These are phyloP conservation scores for Trametes elegans DNA, from an alignment of 768 basidiomycete genomes.

Conservation along the genomic window DNA sequence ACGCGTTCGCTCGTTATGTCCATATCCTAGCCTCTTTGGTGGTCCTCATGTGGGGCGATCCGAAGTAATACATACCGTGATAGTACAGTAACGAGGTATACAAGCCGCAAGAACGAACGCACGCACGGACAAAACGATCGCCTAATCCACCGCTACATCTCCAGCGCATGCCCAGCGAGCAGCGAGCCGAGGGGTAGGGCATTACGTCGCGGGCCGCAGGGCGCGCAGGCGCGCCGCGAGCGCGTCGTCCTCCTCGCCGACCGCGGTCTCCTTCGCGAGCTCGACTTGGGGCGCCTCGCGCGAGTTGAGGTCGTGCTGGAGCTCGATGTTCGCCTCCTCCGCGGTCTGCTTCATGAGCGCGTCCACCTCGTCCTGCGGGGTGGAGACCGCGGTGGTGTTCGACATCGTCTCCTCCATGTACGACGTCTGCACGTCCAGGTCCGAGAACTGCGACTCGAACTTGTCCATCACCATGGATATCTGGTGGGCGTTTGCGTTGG, in stretches of 20 bases:
- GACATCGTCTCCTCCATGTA: conserved; percentile 99
- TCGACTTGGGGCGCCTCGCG: conserved; percentile 44
- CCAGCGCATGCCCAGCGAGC: background rate
- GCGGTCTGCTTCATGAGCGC: conserved; percentile 88
- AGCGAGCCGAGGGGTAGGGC: background rate
- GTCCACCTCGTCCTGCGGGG: conserved; percentile 97
- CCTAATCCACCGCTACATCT: background rate
- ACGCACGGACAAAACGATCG: background rate
- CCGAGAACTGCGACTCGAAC: conserved; percentile 94
- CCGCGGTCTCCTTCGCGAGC: conserved; percentile 54
- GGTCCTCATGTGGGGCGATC: background rate
- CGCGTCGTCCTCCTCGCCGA: conserved; percentile 73
- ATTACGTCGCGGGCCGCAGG: conserved; percentile 69
- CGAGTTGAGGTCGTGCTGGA: conserved; percentile 83
- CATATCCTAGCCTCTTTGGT: background rate
- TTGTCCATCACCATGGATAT: conserved; percentile 99
- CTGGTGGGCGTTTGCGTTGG: conserved; percentile 38
- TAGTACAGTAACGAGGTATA: conserved; percentile 17
- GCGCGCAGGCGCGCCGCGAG: conserved; percentile 89
- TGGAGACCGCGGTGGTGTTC: conserved; percentile 86
- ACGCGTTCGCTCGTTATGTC: background rate
- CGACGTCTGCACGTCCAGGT: conserved; percentile 95
- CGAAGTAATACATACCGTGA: conserved; percentile 15
- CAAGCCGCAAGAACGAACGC: conserved; percentile 2
- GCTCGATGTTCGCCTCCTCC: conserved; percentile 94